Evolutionary conservation across 192 early-diverging fungal species (phyloP).

Genomic region (Coemansia pectinata): DNA sequence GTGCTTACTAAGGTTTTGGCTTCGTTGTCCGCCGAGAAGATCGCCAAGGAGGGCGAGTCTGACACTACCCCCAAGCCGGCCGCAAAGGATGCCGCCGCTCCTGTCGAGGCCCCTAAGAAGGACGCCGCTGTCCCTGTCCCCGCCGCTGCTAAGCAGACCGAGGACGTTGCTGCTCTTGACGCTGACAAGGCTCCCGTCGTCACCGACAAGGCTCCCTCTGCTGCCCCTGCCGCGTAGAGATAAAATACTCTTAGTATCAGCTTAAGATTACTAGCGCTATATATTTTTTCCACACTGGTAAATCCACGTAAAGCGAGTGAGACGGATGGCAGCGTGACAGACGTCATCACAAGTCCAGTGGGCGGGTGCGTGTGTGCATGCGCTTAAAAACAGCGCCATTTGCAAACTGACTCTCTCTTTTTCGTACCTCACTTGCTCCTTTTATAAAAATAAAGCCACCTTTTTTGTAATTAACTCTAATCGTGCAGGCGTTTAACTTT

Average conservation of each 20-base stretch:
- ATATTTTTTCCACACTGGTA: neutral
- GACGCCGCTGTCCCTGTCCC: neutral
- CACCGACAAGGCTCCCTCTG: slow-evolving; percentile 3
- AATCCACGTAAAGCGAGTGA: neutral
- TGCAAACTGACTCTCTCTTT: neutral
- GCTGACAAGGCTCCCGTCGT: neutral
- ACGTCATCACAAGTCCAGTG: slow-evolving; percentile 6
- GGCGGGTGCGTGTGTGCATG: neutral
- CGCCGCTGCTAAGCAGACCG: neutral
- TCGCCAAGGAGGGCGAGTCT: neutral
- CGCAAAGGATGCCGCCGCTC: slow-evolving; percentile 7
- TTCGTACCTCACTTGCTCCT: neutral
- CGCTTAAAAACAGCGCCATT: neutral
- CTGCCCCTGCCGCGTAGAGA: slow-evolving; percentile 7
- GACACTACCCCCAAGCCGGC: neutral
- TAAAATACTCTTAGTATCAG: neutral
- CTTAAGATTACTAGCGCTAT: neutral
- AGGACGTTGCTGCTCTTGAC: neutral
- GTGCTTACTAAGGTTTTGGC: neutral
- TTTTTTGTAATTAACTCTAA: neutral
- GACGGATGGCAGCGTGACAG: neutral
- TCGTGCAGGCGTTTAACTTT: neutral
- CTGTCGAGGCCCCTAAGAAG: neutral
- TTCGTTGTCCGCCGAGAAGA: neutral
- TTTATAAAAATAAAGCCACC: neutral